Evolutionary conservation across 805 yeast genomes (phyloP), one percentile per base, ranked within the genome.

Genomic region (Limtongozyma cylindracea): DNA sequence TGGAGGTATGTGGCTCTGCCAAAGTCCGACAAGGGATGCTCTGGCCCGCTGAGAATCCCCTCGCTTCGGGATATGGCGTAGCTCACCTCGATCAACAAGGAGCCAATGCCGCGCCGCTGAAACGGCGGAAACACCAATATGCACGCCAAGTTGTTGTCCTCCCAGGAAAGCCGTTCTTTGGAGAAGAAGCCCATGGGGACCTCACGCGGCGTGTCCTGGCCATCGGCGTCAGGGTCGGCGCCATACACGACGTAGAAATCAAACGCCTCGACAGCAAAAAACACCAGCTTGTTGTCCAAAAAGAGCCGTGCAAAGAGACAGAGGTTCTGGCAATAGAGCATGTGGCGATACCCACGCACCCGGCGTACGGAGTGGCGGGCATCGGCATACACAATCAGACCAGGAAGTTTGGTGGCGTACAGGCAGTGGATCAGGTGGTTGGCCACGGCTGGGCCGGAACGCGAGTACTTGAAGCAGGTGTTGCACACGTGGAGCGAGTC

Each of bases 91-190:
- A 88, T 76, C 18, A 88, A 39, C 8, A 77, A 48, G 4, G 77
- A 64, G 0, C 96, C 98, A 13, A 82, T 40, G 6, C 64, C 69
- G 19, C 58, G 56, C 26, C 77, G 53, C 39, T 84, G 96, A 39
- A 65, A 88, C 3, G 94, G 94, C 1, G 98, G 98, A 28, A 88
- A 74, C 3, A 78, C 65, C 30, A 88, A 54, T 8, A 88, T 73
- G 37, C 96, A 88, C 0, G 95, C 94, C 18, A 88, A 48, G 37
- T 84, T 88, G 24, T 43, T 47, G 39, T 82, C 76, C 23, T 74
- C 84, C 58, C 66, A 64, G 0, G 93, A 68, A 1, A 72, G 47
- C 20, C 71, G 47, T 35, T 88, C 98, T 32, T 76, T 74, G 9
- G 95, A 80, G 36, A 78, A 88, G 38, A 78, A 88, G 1, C 95